Base-by-base conservation (phyloP, 2,329 filamentous ascomycete genomes). In the Cercospora zeina region DNA sequence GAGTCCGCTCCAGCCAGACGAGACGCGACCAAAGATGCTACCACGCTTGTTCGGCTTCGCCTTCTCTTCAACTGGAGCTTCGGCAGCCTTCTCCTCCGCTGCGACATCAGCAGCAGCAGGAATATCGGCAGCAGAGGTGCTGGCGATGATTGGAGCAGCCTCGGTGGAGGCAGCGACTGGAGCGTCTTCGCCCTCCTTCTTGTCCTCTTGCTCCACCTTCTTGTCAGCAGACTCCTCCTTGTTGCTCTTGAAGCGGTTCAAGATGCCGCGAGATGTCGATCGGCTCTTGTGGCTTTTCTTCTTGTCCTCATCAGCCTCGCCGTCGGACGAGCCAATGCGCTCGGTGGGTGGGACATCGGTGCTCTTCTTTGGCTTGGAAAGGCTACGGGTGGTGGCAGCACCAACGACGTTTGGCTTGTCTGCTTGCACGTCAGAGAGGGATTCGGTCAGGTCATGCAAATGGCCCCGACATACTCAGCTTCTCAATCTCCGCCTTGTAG, bases 401-500 rank as follows among this genome's bases (percentile, higher is more conserved):
- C 67, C 74, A 69, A 74, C 73, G 63, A 71, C 73, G 61, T 66
- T 65, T 58, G 72, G 67, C 67, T 72, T 73, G 72, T 67, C 71
- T 72, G 54, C 16, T 7, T 39, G 30, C n/a, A 30, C 30, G 58
- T 66, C 39, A 65, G 61, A 59, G 14, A 27, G 34, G 53, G n/a
- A 21, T 11, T 45, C 85, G 79, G 47, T 4, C n/a, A 21, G 13
- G 47, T 10, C 3, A 7, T 30, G 47, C 14, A 5, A 11, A 1
- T 16, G 34, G 10, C 21, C 19, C 37, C 31, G 61, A 81, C 83
- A 73, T 80, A 85, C 84, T 80, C 70, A 87, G 81, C 78, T 87
- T 88, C 80, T 92, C 89, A 19, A 95, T 79, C 68, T 90, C 87
- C 71, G 85, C 83, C 87, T 96, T 97, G 88, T 96, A 99, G 63